Conservation (phyloP, 352 stramenopile species). For the Pythium rhizo-oryzae region DNA sequence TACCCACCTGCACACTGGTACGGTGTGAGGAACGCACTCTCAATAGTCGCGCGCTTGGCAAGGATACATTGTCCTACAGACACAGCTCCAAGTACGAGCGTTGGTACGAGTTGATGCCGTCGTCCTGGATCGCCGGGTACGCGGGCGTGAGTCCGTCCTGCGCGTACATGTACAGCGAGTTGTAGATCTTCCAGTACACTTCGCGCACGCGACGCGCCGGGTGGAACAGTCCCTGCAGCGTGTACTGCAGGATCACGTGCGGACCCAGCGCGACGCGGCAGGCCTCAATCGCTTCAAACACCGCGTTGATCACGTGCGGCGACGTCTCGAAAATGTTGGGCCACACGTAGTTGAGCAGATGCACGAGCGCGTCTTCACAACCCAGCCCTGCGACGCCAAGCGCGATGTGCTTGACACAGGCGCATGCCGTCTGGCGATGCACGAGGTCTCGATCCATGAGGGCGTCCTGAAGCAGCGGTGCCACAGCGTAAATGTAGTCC, state of each 20-base stretch:
- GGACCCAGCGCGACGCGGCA: conserved; percentile 96
- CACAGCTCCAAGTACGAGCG: conserved; percentile 94
- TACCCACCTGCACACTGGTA: neutral
- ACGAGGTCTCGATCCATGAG: conserved; percentile 99
- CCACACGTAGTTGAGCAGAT: conserved; percentile 99
- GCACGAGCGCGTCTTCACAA: conserved; percentile 98
- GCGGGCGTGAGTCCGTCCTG: conserved; percentile 96
- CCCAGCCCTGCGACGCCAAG: conserved; percentile 96
- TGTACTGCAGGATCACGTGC: conserved; percentile 97
- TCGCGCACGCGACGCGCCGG: conserved; percentile 98
- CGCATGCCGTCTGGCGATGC: conserved; percentile 98
- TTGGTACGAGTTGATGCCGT: conserved; percentile 95
- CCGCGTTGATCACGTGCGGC: conserved; percentile 99
- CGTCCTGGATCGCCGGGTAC: conserved; percentile 97
- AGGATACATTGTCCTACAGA: conserved; percentile 45
- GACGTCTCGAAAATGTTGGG: conserved; percentile 99
- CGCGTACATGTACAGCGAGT: conserved; percentile 99
- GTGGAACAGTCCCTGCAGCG: conserved; percentile 98
- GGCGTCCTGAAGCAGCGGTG: conserved; percentile 98
- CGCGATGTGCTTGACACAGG: conserved; percentile 97
- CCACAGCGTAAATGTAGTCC: conserved; percentile 99
- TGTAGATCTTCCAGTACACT: conserved; percentile 99
- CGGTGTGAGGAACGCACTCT: neutral
- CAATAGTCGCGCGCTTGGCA: neutral
- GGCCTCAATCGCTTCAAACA: conserved; percentile 98